These are phyloP conservation scores for Medicago truncatula DNA, from an alignment of 306 rosid species.

Conservation along the genomic window DNA sequence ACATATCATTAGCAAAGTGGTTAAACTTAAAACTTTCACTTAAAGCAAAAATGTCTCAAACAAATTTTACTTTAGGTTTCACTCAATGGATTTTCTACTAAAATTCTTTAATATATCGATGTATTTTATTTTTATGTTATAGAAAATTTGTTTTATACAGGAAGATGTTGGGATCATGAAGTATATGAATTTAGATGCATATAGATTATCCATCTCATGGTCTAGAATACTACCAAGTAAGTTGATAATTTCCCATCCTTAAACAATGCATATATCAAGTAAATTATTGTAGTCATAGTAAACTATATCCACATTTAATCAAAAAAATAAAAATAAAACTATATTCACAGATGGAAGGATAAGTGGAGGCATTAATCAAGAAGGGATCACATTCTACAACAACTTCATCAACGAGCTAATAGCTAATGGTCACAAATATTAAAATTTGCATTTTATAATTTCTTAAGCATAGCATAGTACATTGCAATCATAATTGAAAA, in stretches of 20 bases:
- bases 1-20: background rate
- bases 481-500: background rate
- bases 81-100: background rate
- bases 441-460: constrained; percentile 12
- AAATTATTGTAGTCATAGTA: background rate
- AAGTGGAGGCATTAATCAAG: constrained; percentile 63
- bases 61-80: background rate
- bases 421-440: constrained; percentile 50
- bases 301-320: no score
- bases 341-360: constrained; percentile 53
- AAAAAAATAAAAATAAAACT: background rate
- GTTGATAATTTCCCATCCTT: background rate
- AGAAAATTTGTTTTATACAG: constrained; percentile 19
- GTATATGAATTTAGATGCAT: constrained; percentile 60
- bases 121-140: background rate
- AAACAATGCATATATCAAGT: background rate
- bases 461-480: background rate
- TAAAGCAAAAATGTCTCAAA: background rate
- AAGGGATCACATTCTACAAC: constrained; percentile 64
- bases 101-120: background rate
- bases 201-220: constrained; percentile 78
- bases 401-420: constrained; percentile 60
- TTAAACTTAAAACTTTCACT: background rate
- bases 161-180: constrained; percentile 73
- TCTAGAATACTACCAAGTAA: constrained; percentile 70